Percentiles rank a stretch among this genome's conserved stretches.
Conservation (phyloP, 805 yeast species). For the Nakazawaea peltata region DNA sequence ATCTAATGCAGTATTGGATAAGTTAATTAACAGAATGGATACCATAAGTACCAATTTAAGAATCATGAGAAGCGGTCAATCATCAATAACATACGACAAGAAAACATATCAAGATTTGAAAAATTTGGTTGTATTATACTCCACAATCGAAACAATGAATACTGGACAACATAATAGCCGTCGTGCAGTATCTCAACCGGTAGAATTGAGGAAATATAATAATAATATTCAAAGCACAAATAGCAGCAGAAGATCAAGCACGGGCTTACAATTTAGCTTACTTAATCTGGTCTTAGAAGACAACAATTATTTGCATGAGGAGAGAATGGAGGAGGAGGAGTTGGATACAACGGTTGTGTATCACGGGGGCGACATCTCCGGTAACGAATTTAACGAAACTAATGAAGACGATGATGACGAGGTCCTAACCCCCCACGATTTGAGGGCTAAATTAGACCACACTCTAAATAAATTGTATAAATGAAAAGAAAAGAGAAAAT, state of each 20-base stretch:
- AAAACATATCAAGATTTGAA: constrained; percentile 1
- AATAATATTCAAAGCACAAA: too few relatives aligned
- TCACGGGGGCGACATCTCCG: too few relatives aligned
- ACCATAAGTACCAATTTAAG: constrained; percentile 1
- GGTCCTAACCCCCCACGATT: neutral
- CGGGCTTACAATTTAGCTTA: constrained; percentile 5
- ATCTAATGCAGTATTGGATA: constrained; percentile 2
- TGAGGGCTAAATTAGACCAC: neutral
- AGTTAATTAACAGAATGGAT: constrained; percentile 6
- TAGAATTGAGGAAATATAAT: constrained; percentile 2
- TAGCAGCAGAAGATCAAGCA: constrained; percentile 1
- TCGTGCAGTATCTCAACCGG: too few relatives aligned
- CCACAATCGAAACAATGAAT: neutral
- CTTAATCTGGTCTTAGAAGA: constrained; percentile 6
- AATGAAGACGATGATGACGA: neutral
- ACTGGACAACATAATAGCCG: neutral
- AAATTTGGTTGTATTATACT: constrained; percentile 2
- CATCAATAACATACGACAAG: neutral
- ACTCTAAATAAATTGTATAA: constrained; percentile 3
- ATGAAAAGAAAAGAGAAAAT: neutral
- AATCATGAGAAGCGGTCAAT: neutral
- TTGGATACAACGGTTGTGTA: too few relatives aligned
- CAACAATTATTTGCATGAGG: too few relatives aligned
- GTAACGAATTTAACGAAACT: neutral
- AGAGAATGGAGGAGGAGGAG: too few relatives aligned